Evolutionary conservation across 2,329 filamentous ascomycete genomes (phyloP), one percentile per base, ranked within the genome.

Genomic region (Chaetothyriales sp.): DNA sequence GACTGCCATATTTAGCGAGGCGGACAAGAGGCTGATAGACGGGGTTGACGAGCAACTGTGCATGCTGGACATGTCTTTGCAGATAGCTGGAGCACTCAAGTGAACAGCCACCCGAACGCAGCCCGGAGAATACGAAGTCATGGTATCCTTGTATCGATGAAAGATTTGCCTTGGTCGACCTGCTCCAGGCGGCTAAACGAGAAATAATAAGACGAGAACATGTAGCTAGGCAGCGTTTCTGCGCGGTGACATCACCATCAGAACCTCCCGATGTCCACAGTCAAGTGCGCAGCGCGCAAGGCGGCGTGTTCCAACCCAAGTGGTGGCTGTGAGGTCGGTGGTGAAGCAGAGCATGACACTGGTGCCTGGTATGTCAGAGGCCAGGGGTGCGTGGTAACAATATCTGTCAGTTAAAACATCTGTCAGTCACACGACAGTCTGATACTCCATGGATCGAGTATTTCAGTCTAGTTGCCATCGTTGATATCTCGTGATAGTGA

Each of bases 41-140:
- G 92, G 92, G 7, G 84, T 89, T 2, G 92, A 98, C 63, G 92
- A 98, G 69, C 90, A 98, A 65, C 72, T 98, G 20, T 87, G 86
- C 1, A 84, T 96, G 53, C 70, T 98, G 28, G 90, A 98, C 66
- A 65, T 96, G 57, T 76, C 84, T 5, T 73, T 96, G 63, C 81
- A 86, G 62, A 84, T 95, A 70, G 86, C 86, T 0, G 78, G 77
- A 7, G 43, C 12, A 15, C 32, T 39, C 3, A 39, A 39, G 32
- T 39, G 32, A 39, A 39, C 32, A 39, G 32, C 32, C 32, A 39
- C 15, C 15, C 32, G 32, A 39, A 2, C 2, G 15, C 15, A 12
- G 10, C 5, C 10, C 5, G 32, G 15, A 39, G 32, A 39, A 15
- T 2, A 15, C 10, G 3, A 39, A 39, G 10, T 5, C 32, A 39